A percentile compares a stretch with the other conserved stretches of the same genome.
Evolutionary conservation across 306 rosid species (phyloP).

Genomic region (Sindora glabra): DNA sequence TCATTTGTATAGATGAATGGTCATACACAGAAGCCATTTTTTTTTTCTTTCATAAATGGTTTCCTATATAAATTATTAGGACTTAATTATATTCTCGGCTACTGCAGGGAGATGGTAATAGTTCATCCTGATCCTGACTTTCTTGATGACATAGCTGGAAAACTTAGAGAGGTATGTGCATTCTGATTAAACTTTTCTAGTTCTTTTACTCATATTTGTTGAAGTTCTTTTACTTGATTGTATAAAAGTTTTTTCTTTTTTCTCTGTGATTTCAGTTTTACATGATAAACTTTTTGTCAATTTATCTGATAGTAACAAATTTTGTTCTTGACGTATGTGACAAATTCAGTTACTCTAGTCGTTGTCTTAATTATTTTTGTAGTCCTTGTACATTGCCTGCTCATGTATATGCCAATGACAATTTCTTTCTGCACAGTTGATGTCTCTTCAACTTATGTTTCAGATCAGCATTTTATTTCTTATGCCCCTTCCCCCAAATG

Average conservation of each 20-base stretch:
- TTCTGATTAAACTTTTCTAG: neutral
- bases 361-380: neutral
- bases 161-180: slow-evolving; percentile 70
- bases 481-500: neutral
- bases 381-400: neutral
- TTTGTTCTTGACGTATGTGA: neutral
- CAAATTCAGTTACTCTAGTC: neutral
- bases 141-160: slow-evolving; percentile 83
- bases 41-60: neutral
- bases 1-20: neutral
- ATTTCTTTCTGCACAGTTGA: neutral
- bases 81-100: neutral
- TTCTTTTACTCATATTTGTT: too few relatives aligned
- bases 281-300: neutral
- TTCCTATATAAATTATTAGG: too few relatives aligned
- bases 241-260: too few relatives aligned
- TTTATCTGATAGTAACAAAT: neutral
- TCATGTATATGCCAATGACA: neutral
- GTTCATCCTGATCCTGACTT: slow-evolving; percentile 89
- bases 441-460: neutral
- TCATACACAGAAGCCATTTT: neutral
- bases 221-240: too few relatives aligned
- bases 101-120: slow-evolving; percentile 80
- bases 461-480: neutral
- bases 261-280: neutral